These are phyloP conservation scores for Naematelia aurantialba DNA, from an alignment of 768 basidiomycete genomes.

Conservation along the genomic window DNA sequence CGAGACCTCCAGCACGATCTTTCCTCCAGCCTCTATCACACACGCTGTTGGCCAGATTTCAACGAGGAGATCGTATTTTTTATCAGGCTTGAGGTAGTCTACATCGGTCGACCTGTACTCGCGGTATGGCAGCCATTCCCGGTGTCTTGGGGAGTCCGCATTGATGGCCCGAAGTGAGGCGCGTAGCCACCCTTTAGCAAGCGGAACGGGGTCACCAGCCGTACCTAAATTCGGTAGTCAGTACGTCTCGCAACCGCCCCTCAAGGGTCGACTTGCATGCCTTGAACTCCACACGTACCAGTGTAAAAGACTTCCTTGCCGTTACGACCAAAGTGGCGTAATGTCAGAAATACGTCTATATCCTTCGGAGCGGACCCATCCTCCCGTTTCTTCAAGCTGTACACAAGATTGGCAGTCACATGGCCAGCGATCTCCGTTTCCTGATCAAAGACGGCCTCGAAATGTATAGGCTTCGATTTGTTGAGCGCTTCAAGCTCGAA, in stretches of 20 bases:
- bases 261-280: background rate
- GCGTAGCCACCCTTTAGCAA: slow-evolving; percentile 1
- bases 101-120: slow-evolving; percentile 30
- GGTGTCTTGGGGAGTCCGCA: slow-evolving; percentile 23
- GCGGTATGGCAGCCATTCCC: slow-evolving; percentile 32
- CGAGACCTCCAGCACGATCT: slow-evolving; percentile 21
- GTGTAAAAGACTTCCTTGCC: slow-evolving; percentile 4
- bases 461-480: slow-evolving; percentile 14
- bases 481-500: slow-evolving; percentile 24
- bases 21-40: slow-evolving; percentile 23
- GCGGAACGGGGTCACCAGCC: background rate
- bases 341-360: slow-evolving; percentile 6
- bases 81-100: slow-evolving; percentile 16
- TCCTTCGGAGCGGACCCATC: slow-evolving; percentile 30
- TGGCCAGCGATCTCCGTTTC: slow-evolving; percentile 37
- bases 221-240: background rate
- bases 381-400: slow-evolving; percentile 11
- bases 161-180: slow-evolving; percentile 31
- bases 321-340: background rate
- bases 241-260: no score
- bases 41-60: slow-evolving; percentile 43
- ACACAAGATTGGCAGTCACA: slow-evolving; percentile 22
- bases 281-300: background rate
- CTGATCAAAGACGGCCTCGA: slow-evolving; percentile 18
- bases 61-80: slow-evolving; percentile 24